Evolutionary conservation across 1,284 basidiomycete species (phyloP).

Genomic region (Phaffia rhodozyma): DNA sequence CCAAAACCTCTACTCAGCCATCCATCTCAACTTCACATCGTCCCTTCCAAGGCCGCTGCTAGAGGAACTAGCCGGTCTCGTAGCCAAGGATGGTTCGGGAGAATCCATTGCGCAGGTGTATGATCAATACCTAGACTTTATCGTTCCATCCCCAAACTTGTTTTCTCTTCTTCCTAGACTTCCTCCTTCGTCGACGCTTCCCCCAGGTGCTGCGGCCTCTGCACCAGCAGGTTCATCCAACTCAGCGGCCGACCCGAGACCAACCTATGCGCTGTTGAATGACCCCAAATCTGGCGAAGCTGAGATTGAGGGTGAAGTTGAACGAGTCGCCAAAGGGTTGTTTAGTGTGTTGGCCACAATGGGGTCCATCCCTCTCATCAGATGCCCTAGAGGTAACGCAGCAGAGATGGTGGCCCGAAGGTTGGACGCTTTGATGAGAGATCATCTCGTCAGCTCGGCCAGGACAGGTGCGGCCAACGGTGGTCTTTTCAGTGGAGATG

Average conservation of each 20-base stretch:
- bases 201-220: constrained; percentile 28
- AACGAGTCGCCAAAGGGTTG: constrained; percentile 77
- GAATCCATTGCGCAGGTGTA: constrained; percentile 75
- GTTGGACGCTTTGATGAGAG: constrained; percentile 81
- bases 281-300: constrained; percentile 83
- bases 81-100: constrained; percentile 69
- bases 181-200: constrained; percentile 29
- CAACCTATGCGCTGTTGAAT: constrained; percentile 73
- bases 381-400: constrained; percentile 88
- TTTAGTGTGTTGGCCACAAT: constrained; percentile 89
- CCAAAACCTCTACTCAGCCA: constrained; percentile 79
- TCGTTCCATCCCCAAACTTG: constrained; percentile 84
- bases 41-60: constrained; percentile 74
- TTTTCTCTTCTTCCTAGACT: constrained; percentile 70
- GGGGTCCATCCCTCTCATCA: constrained; percentile 87
- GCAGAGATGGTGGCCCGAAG: constrained; percentile 97
- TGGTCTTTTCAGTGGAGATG: constrained; percentile 43
- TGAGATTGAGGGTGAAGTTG: constrained; percentile 86
- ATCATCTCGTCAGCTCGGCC: constrained; percentile 74
- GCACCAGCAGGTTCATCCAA: constrained; percentile 38
- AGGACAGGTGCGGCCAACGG: constrained; percentile 43
- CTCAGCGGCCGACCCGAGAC: constrained; percentile 27
- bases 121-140: constrained; percentile 95
- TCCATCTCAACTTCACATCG: constrained; percentile 91
- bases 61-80: constrained; percentile 83